Evolutionary conservation across 805 yeast species (phyloP), one percentile per base, ranked within the genome.

Genomic region (Spathaspora sp.): DNA sequence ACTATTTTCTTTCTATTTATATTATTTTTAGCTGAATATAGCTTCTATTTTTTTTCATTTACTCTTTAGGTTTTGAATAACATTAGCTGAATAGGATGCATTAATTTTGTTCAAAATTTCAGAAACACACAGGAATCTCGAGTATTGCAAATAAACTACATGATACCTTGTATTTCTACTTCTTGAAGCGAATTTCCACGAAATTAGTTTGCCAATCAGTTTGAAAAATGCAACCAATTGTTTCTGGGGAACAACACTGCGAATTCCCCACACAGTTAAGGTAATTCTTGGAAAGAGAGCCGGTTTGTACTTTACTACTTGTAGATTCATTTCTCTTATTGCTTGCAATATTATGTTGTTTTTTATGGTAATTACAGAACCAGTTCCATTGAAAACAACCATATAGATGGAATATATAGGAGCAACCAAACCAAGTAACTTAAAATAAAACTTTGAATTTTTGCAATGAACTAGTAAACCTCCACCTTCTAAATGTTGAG

Each of bases 91-190:
- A 23, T n/a, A n/a, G 19, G 11, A 42, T 6, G 7, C 16, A 12
- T 18, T 18, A 23, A 49, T 49, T 40, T 26, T 31, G 2, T 29
- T 17, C 7, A 16, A 31, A 12, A 45, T 18, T 18, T 26, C 18
- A 19, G 44, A 16, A 9, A 32, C 16, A 10, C 16, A n/a, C 40
- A 38, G 31, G 38, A 49, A 49, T 28, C 49, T 20, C 5, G 52
- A 38, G 17, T 49, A 49, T 14, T 49, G 51, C 20, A 49, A 43
- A 14, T 42, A 43, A 17, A 49, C 35, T 4, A 49, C 51, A 38
- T 49, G 44, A 29, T 18, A 49, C 18, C 29, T 49, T 12, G 43
- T 44, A n/a, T 2, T 10, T 43, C 16, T n/a, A 10, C 45, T 23
- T 11, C 10, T 28, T 8, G 49, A 49, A 6, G 44, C 51, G 20